Evolutionary conservation across 768 basidiomycete genomes (phyloP).

Genomic region (Auricularia auricula-judae): DNA sequence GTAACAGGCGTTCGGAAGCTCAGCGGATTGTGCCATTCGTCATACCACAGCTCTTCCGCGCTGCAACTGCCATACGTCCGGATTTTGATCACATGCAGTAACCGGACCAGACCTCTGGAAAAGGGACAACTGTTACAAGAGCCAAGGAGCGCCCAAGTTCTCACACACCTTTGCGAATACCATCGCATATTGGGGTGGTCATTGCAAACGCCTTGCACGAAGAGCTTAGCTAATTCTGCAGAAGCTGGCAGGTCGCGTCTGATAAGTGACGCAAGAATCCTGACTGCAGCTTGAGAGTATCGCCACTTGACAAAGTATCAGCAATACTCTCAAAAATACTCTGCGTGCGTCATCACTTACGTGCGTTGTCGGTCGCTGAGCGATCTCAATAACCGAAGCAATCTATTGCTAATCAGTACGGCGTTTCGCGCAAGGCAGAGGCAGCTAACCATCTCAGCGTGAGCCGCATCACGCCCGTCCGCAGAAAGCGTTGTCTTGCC

Average conservation of each 20-base stretch:
- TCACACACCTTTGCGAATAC: conserved; percentile 48
- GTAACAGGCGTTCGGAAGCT: conserved; percentile 32
- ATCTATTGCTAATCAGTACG: conserved; percentile 29
- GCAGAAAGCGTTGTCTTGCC: conserved; percentile 18
- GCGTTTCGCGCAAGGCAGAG: background rate
- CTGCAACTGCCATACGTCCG: conserved; percentile 48
- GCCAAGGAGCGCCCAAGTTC: background rate
- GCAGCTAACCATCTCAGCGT: conserved; percentile 29
- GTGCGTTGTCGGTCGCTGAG: conserved; percentile 53
- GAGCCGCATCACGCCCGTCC: conserved; percentile 29
- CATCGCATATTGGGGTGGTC: conserved; percentile 58
- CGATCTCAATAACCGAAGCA: conserved; percentile 47
- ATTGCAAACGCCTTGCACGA: conserved; percentile 55
- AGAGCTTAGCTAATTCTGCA: conserved; percentile 46
- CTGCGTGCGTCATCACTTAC: conserved; percentile 30
- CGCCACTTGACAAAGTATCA: conserved; percentile 48
- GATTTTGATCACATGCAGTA: conserved; percentile 61
- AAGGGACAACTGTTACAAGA: background rate
- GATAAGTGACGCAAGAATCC: conserved; percentile 49
- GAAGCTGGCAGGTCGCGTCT: conserved; percentile 49
- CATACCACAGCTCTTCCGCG: conserved; percentile 58
- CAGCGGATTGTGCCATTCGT: conserved; percentile 60
- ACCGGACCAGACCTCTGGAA: conserved; percentile 51
- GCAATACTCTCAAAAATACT: no score
- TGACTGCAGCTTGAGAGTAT: conserved; percentile 62